Evolutionary conservation across 345 rosid genomes (phyloP).

Genomic region (Cardiospermum halicacabum): DNA sequence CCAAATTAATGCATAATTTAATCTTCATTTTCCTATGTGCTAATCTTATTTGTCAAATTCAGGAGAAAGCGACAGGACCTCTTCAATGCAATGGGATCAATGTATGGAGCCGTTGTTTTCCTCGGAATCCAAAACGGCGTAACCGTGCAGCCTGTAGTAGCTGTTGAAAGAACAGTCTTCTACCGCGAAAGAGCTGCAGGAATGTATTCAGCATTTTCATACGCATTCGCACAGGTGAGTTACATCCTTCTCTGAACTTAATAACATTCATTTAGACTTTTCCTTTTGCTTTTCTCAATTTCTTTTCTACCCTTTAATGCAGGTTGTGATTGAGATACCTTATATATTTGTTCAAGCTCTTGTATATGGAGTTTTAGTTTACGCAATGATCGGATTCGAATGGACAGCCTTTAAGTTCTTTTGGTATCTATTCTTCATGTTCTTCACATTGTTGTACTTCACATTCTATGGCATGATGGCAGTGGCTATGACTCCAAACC

Average conservation of each 20-base stretch:
- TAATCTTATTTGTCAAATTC: neutral
- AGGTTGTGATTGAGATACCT: constrained; percentile 20
- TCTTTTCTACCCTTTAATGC: neutral
- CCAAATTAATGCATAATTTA: too few relatives aligned
- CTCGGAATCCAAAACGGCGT: constrained; percentile 57
- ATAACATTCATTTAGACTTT: neutral
- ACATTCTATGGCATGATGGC: constrained; percentile 20
- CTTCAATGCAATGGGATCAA: constrained; percentile 71
- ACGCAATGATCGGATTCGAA: constrained; percentile 19
- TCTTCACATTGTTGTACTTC: constrained; percentile 16
- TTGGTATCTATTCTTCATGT: constrained; percentile 13
- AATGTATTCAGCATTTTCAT: constrained; percentile 49
- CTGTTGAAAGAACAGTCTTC: constrained; percentile 48
- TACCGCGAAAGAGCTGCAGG: constrained; percentile 50
- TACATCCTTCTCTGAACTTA: neutral
- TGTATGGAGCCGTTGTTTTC: constrained; percentile 71
- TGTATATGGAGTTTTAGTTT: constrained; percentile 10
- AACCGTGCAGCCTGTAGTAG: constrained; percentile 66
- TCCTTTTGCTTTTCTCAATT: neutral
- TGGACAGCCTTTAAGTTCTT: constrained; percentile 8
- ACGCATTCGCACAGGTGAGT: constrained; percentile 45
- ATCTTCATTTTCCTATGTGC: neutral
- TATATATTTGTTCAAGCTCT: constrained; percentile 11
- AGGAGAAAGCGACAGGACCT: constrained; percentile 45
- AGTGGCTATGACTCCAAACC: constrained; percentile 15